These are phyloP conservation scores for Ulmus americana DNA, from an alignment of 331 rosid genomes.

Conservation along the genomic window DNA sequence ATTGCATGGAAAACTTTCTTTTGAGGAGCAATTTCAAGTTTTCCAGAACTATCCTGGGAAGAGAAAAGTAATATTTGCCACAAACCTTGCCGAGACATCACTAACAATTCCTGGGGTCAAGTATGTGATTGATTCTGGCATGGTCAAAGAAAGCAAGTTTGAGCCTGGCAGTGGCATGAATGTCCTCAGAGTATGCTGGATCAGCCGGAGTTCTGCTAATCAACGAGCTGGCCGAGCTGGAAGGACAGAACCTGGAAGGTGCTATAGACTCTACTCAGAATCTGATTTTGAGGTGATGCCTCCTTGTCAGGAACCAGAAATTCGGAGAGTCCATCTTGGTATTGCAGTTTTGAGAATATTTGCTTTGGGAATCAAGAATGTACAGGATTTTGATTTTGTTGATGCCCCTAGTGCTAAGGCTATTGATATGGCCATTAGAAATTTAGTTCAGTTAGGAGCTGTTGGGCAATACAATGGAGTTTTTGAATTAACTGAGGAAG, in stretches of 20 bases:
- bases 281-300: slow-evolving; percentile 63
- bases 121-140: slow-evolving; percentile 84
- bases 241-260: slow-evolving; percentile 84
- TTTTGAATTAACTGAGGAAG: slow-evolving; percentile 59
- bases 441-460: slow-evolving; percentile 69
- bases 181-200: slow-evolving; percentile 76
- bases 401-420: slow-evolving; percentile 85
- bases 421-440: slow-evolving; percentile 72
- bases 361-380: slow-evolving; percentile 72
- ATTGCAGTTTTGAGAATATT: slow-evolving; percentile 84
- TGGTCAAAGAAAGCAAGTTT: slow-evolving; percentile 72
- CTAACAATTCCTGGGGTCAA: slow-evolving; percentile 94
- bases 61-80: slow-evolving; percentile 83
- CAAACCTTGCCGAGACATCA: slow-evolving; percentile 94
- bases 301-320: slow-evolving; percentile 86
- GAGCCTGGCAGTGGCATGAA: slow-evolving; percentile 90
- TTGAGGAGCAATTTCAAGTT: slow-evolving; percentile 68
- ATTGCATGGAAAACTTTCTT: slow-evolving; percentile 78
- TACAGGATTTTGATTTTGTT: slow-evolving; percentile 71
- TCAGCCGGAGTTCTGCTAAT: slow-evolving; percentile 85
- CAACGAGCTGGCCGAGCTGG: slow-evolving; percentile 99
- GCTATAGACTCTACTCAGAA: slow-evolving; percentile 81
- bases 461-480: slow-evolving; percentile 37
- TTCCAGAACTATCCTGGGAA: slow-evolving; percentile 60
- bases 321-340: slow-evolving; percentile 94